Percentiles rank a stretch among this genome's conserved stretches.
Conservation (phyloP, 768 basidiomycete genomes). For the Macrocybe gigantea region DNA sequence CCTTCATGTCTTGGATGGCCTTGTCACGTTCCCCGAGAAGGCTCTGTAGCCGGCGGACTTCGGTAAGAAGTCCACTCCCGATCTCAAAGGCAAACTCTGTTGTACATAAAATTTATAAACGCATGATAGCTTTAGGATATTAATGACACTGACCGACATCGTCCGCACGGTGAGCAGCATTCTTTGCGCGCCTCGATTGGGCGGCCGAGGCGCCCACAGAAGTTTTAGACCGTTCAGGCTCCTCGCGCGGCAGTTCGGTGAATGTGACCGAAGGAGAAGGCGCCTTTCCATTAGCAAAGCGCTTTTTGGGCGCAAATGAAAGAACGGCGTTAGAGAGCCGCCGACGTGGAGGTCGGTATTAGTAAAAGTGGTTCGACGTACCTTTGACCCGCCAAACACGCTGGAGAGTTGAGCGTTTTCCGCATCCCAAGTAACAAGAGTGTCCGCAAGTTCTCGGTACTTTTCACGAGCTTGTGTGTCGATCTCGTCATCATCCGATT, state of each 20-base stretch:
- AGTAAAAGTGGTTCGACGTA: constrained; percentile 26
- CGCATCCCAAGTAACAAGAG: constrained; percentile 69
- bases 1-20: constrained; percentile 84
- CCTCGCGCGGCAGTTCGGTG: constrained; percentile 52
- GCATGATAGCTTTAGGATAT: constrained; percentile 10
- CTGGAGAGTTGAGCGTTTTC: constrained; percentile 75
- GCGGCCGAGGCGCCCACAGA: constrained; percentile 69
- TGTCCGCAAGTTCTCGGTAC: constrained; percentile 73
- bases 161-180: constrained; percentile 84
- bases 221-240: constrained; percentile 56
- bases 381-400: constrained; percentile 57
- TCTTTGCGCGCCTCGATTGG: constrained; percentile 85
- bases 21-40: constrained; percentile 90
- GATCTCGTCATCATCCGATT: constrained; percentile 55
- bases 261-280: constrained; percentile 39
- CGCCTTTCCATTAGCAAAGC: constrained; percentile 35
- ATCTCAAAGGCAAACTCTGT: constrained; percentile 98
- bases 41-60: constrained; percentile 87
- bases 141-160: constrained; percentile 59
- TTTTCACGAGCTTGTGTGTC: constrained; percentile 65
- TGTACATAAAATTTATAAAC: constrained; percentile 11
- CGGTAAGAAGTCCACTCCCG: constrained; percentile 84
- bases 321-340: constrained; percentile 5
- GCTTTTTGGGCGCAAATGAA: constrained; percentile 20
- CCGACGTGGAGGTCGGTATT: constrained; percentile 1